Base-by-base conservation (phyloP, 805 yeast species). In the Blastobotrys mokoenaii region DNA sequence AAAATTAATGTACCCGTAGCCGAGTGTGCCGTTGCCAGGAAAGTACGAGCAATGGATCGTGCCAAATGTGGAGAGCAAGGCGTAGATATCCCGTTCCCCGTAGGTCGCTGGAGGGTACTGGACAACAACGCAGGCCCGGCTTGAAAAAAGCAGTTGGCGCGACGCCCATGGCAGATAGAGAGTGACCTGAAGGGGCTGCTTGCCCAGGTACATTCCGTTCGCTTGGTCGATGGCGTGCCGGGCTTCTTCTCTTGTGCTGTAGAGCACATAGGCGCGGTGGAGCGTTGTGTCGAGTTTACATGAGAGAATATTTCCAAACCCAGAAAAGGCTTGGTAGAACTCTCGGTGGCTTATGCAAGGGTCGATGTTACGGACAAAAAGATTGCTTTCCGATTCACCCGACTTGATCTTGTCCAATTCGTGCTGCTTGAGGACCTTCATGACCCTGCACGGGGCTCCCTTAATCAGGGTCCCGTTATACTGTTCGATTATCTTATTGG, bases 211-310 rank as follows among this genome's bases (percentile, higher is more conserved):
- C 29, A 12, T 41, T 14, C 50, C 50, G 25, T 45, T 39, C 16
- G 22, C 16, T 9, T 45, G 41, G n/a, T 2, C 15, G 14, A 47
- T 25, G 4, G 50, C 50, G 10, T 18, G 11, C 16, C 18, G 36
- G 14, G 50, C 47, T 11, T 16, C 14, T 16, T 40, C 30, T 10
- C 18, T 15, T 22, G 42, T 17, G 5, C 16, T 34, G 29, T 38
- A 47, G 22, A 46, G 47, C 11, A 47, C 50, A 40, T 36, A 44
- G 14, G 31, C 50, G n/a, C 42, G 42, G 10, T 46, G 45, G 10
- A 20, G 27, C 12, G 41, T n/a, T 20, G 8, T 32, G 32, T 46
- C 50, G 11, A 15, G 9, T 18, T 47, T 44, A 36, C 50, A 47
- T 6, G 40, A 38, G 14, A 45, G 29, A 14, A 47, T 22, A 3